Evolutionary conservation across 306 rosid genomes (phyloP).

Genomic region (Ammopiptanthus mongolicus): DNA sequence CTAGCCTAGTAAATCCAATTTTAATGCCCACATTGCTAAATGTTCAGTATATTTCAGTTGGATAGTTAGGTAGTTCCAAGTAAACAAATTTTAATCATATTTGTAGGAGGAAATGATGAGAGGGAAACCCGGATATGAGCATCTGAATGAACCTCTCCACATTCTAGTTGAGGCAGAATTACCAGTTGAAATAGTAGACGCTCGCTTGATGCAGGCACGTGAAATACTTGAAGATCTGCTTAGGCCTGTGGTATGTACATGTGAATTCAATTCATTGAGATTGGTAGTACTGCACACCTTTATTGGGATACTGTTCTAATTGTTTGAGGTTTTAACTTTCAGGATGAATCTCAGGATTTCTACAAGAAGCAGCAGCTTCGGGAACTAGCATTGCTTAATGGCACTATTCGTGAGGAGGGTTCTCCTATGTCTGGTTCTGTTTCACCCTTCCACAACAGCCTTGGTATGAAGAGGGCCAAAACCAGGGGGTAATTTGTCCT

Average conservation of each 20-base stretch:
- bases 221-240: slow-evolving; percentile 80
- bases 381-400: slow-evolving; percentile 87
- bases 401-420: slow-evolving; percentile 92
- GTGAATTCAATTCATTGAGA: background rate
- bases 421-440: slow-evolving; percentile 94
- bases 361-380: slow-evolving; percentile 97
- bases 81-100: slow-evolving; percentile 10
- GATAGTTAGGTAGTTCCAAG: background rate
- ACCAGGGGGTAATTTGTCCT: slow-evolving; percentile 66
- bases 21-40: background rate
- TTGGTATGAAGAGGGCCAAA: slow-evolving; percentile 99
- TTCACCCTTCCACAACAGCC: slow-evolving; percentile 84
- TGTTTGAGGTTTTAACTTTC: slow-evolving; percentile 5
- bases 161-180: slow-evolving; percentile 86
- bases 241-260: slow-evolving; percentile 62
- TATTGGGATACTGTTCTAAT: slow-evolving; percentile 10
- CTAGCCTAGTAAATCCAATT: background rate
- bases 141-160: slow-evolving; percentile 90
- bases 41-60: slow-evolving; percentile 14
- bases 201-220: slow-evolving; percentile 75
- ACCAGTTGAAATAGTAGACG: slow-evolving; percentile 82
- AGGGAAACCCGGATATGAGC: slow-evolving; percentile 91
- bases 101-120: slow-evolving; percentile 90
- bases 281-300: background rate
- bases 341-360: slow-evolving; percentile 97